Base-by-base conservation (phyloP, 768 basidiomycete species). In the Suillus placidus region DNA sequence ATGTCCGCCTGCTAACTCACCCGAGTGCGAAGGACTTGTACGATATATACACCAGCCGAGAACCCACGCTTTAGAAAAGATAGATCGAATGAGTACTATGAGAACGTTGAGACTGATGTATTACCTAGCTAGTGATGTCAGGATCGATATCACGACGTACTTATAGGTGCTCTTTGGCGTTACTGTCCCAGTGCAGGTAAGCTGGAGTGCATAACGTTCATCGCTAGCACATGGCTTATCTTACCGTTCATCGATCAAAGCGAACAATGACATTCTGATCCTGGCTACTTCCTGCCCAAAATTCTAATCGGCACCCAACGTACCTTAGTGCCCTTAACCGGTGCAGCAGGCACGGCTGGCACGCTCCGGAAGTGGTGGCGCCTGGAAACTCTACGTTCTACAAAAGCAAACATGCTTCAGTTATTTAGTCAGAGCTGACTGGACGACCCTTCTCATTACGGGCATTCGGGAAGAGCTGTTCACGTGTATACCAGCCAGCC, bases 391-490 rank as follows among this genome's bases (percentile, higher is more conserved):
- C 13, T 26, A 13, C 14, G 23, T 51, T 51, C 23, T 26, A 26
- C 23, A 6, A 51, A 26, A 51, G 23, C 12, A 6, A 26, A 14
- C 49, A 13, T 7, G 13, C 26, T 30, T 26, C 7, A 3, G 49
- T 51, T 16, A 51, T 51, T 3, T 26, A 7, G 26, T 51, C 49
- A 51, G 49, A 16, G 49, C 13, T 51, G 23, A 26, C 26, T 51
- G 13, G 62, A 87, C 85, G 0, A 80, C 83, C 54, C 69, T 79
- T 8, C 81, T 91, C 26, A 87, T 87, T 13, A 77, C 80, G 10
- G 76, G 74, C 30, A 76, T 89, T 40, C 80, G 82, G 64, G 80
- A 82, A 61, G 83, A 84, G 30, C 67, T 90, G n/a, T 72, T 76
- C 12, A 60, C 23, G n/a, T 76, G 77, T 45, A 78, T 79, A 1